Base-by-base conservation (phyloP, 164 flowering plant species). In the Macadamia integrifolia region DNA sequence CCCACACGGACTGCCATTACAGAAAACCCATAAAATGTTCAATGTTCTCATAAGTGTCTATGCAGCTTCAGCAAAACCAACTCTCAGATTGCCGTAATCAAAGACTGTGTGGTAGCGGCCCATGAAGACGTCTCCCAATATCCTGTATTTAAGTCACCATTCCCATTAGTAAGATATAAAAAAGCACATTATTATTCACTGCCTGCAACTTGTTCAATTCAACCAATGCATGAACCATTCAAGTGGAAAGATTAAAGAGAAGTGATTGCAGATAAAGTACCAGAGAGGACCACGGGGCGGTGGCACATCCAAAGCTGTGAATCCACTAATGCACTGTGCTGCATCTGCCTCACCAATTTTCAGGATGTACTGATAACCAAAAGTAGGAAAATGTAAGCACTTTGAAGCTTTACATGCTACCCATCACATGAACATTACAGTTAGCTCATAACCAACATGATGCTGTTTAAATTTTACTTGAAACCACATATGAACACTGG, bases 281-380 rank as follows among this genome's bases (percentile, higher is more conserved):
- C 90, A 86, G 74, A 83, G 84, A 66, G 94, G 89, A 49, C 91
- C 91, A 15, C 85, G 88, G 44, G 90, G 90, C 42, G 90, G 89
- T 4, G 89, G 74, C 17, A 89, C 77, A 68, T 89, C 95, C 66
- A 89, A 69, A 58, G 89, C 92, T 17, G 73, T 80, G 61, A 89
- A 89, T 60, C 92, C 90, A 66, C 92, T 89, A 13, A 86, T 83
- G 86, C 95, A 89, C 73, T 87, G 90, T 31, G 89, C 82, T 65
- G 69, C 77, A 64, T 66, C 72, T 29, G 89, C 90, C 43, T 87
- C 88, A 2, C 89, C 92, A 55, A 84, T 83, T 75, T 85, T 81
- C 28, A 85, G 86, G 63, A 87, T 69, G 59, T 87, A 89, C 95
- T 89, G 90, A 56, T n/a, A 61, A 62, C 30, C 50, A 46, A 35